Percentiles rank a stretch among this genome's conserved stretches.
These are phyloP conservation scores for Moricandia moricandioides DNA, from an alignment of 345 rosid species.

Conservation along the genomic window DNA sequence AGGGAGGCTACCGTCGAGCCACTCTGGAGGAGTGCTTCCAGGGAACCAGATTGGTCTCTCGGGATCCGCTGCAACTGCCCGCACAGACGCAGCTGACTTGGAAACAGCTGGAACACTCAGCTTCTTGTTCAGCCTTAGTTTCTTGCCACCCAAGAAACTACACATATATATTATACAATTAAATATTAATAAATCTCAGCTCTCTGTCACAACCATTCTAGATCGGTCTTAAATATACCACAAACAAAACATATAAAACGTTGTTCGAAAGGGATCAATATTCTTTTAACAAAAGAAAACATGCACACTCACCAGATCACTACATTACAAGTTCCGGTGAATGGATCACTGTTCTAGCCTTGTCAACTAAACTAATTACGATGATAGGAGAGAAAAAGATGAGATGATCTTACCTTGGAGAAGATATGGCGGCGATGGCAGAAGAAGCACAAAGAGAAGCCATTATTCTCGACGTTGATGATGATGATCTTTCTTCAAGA, in stretches of 20 bases:
- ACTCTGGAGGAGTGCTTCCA: conserved; percentile 92
- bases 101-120: conserved; percentile 37
- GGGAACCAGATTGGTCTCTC: conserved; percentile 98
- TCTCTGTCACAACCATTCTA: background rate
- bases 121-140: conserved; percentile 49
- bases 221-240: background rate
- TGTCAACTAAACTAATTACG: background rate
- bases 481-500: conserved; percentile 30
- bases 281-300: background rate
- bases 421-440: conserved; percentile 69
- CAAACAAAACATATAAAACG: background rate
- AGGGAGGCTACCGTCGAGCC: conserved; percentile 98
- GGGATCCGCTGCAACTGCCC: conserved; percentile 73
- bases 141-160: conserved; percentile 80
- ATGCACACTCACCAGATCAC: background rate
- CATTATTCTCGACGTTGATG: conserved; percentile 43
- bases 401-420: conserved; percentile 57
- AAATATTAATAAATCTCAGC: background rate
- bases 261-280: background rate
- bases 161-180: conserved; percentile 10
- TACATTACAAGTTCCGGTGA: background rate
- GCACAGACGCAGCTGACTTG: conserved; percentile 51
- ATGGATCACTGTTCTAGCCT: background rate
- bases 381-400: background rate
- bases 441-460: conserved; percentile 92